Evolutionary conservation across 495 filamentous ascomycete species (phyloP), one percentile per base, ranked within the genome.

Genomic region (Aspergillus kassunensis): DNA sequence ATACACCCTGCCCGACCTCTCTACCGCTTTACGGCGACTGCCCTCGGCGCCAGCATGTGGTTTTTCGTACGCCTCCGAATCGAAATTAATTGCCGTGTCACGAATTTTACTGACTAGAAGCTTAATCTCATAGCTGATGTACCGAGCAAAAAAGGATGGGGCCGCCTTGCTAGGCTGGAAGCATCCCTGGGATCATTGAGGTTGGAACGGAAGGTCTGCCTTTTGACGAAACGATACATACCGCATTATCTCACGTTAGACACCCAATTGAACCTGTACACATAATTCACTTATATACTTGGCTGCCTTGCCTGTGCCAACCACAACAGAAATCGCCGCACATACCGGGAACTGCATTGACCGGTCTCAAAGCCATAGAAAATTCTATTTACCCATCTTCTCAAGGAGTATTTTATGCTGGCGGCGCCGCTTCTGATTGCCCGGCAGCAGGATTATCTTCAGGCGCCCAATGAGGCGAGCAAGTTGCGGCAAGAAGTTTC

Each of bases 141-240:
- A 95, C 67, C 83, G 95, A 35, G 90, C 91, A 57, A 95, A 90
- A 80, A 88, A 97, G 72, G 93, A 99, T 63, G 84, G 84, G 19
- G 78, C 93, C 12, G 93, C 83, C 27, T 73, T 99, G 47, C 60
- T 99, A 52, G 93, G 93, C 59, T 91, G 84, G 89, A 97, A 89
- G 73, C 95, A 97, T 66, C 95, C 93, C 45, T 99, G 95, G 95
- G 93, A 99, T 59, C 95, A 99, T 76, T 98, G 81, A 84, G n/a
- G 7, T 36, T 11, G 30, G 12, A 11, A 11, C n/a, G 2, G 13
- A 36, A 36, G 5, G 34, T 36, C 34, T 13, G 3, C 39, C 39
- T 40, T 23, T 15, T 27, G 40, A 21, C 16, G 18, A 16, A 16
- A 29, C 25, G 25, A 29, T 16, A 31, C 30, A 4, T 44, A 44